These are phyloP conservation scores for Pythium chondricola DNA, from an alignment of 352 stramenopile genomes.

Conservation along the genomic window DNA sequence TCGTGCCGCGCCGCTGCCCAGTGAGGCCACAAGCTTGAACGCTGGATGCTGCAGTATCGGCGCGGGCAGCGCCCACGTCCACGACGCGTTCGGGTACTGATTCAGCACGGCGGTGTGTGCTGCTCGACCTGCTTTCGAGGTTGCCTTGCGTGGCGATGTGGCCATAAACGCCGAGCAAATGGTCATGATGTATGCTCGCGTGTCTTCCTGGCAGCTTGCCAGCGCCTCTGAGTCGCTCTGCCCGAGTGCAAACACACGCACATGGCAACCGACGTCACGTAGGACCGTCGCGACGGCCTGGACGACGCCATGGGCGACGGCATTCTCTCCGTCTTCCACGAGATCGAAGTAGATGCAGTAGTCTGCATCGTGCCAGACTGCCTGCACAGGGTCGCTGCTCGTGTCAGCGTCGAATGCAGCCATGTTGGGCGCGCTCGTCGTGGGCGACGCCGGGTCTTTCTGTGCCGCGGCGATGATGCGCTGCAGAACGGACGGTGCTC, in stretches of 20 bases:
- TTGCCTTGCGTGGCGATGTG: not conserved
- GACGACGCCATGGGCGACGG: conserved; percentile 26
- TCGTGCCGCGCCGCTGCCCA: conserved; percentile 39
- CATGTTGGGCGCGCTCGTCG: not conserved
- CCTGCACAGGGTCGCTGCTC: not conserved
- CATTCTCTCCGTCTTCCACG: not conserved
- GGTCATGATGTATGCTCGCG: conserved; percentile 39
- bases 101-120: not conserved
- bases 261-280: conserved; percentile 31
- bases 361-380: conserved; percentile 19
- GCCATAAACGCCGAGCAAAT: conserved; percentile 28
- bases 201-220: conserved; percentile 26
- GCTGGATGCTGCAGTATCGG: conserved; percentile 42
- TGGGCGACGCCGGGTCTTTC: not conserved
- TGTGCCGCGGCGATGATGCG: not conserved
- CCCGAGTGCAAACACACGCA: conserved; percentile 36
- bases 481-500: not conserved
- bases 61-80: conserved; percentile 20
- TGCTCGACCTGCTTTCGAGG: not conserved
- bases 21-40: conserved; percentile 40
- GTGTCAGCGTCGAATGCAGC: not conserved
- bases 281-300: conserved; percentile 31
- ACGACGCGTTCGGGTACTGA: conserved; percentile 9
- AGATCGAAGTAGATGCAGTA: conserved; percentile 22
- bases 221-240: conserved; percentile 16